Percentiles rank a stretch among this genome's conserved stretches.
Evolutionary conservation across 169 alveolate species (phyloP).

Genomic region (Cryptosporidium baileyi): DNA sequence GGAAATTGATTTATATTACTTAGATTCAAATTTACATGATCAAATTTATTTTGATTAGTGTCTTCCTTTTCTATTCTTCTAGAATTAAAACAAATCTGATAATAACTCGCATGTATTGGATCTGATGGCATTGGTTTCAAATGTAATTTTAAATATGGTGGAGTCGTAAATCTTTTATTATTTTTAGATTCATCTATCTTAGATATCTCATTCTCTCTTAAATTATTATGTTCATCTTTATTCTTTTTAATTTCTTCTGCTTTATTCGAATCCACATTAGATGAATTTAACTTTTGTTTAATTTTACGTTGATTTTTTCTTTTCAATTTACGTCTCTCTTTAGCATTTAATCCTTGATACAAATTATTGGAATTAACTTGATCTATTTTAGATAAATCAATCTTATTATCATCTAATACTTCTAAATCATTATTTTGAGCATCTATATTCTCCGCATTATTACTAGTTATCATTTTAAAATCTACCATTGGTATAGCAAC

Average conservation of each 20-base stretch:
- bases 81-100: conserved; percentile 6
- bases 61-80: neutral
- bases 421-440: neutral
- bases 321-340: conserved; percentile 57
- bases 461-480: conserved; percentile 49
- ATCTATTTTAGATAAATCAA: neutral
- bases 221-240: neutral
- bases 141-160: conserved; percentile 55
- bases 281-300: neutral
- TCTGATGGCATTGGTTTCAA: conserved; percentile 64
- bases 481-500: conserved; percentile 47
- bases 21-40: neutral
- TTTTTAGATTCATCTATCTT: neutral
- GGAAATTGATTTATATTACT: conserved; percentile 34
- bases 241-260: neutral
- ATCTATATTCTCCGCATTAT: conserved; percentile 63
- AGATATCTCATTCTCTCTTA: neutral
- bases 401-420: neutral
- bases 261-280: neutral
- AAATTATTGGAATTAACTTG: neutral
- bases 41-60: neutral
- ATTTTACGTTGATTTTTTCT: conserved; percentile 70
- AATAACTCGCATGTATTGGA: conserved; percentile 45
- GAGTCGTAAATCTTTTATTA: conserved; percentile 11
- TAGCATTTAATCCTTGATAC: conserved; percentile 52